phyloP scores from a whole-genome alignment of 2,329 filamentous ascomycete species.

The Talaromyces sp. region DNA sequence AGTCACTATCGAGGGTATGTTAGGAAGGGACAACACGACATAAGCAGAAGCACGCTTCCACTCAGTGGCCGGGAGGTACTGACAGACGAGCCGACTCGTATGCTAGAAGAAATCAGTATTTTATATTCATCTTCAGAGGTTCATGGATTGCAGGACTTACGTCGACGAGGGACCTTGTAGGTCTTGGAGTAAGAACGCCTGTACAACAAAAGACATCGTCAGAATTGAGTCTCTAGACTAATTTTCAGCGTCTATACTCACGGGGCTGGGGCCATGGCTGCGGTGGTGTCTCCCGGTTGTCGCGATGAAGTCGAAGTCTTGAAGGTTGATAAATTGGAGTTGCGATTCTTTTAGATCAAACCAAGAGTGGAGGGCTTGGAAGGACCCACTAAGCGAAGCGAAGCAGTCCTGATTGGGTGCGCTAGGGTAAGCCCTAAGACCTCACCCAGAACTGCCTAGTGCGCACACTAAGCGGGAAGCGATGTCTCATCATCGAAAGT shows the following conservation, averaged over 20 bases:
- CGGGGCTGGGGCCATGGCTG: slow-evolving; percentile 43
- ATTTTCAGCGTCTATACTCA: slow-evolving; percentile 33
- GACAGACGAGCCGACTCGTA: slow-evolving; percentile 99
- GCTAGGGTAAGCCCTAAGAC: slow-evolving; percentile 25
- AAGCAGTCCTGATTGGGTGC: slow-evolving; percentile 21
- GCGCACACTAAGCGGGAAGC: slow-evolving; percentile 28
- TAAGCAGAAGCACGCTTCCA: slow-evolving; percentile 96
- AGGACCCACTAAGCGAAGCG: slow-evolving; percentile 25
- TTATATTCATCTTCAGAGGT: neutral
- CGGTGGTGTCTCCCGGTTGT: slow-evolving; percentile 40
- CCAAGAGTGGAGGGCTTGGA: slow-evolving; percentile 21
- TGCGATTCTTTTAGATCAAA: slow-evolving; percentile 18
- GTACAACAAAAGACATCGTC: slow-evolving; percentile 28
- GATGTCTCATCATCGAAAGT: slow-evolving; percentile 24
- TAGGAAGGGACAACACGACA: slow-evolving; percentile 71
- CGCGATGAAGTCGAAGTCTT: slow-evolving; percentile 34
- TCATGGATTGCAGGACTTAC: slow-evolving; percentile 39
- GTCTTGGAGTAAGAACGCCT: slow-evolving; percentile 92
- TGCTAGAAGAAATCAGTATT: slow-evolving; percentile 46
- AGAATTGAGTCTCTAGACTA: slow-evolving; percentile 36
- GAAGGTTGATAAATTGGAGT: slow-evolving; percentile 15
- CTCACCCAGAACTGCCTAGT: slow-evolving; percentile 17
- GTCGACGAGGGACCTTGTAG: slow-evolving; percentile 96
- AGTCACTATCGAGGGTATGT: slow-evolving; percentile 73
- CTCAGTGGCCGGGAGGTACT: slow-evolving; percentile 93